Base-by-base conservation (phyloP, 148 eudicot species). In the Dysphania ambrosioides region DNA sequence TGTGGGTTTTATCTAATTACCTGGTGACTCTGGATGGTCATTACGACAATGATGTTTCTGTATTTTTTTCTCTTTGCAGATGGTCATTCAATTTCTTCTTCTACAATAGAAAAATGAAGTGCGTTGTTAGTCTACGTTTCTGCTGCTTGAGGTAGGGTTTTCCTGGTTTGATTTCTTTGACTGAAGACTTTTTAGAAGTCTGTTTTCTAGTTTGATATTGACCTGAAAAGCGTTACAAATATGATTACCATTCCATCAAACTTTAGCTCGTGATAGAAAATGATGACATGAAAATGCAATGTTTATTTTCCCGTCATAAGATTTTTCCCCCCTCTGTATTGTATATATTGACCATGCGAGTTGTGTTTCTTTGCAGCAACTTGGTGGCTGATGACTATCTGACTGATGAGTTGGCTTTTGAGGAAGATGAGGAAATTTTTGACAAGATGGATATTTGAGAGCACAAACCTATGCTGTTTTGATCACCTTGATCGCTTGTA, bases 51-150 rank as follows among this genome's bases (percentile, higher is more conserved):
- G 30, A 10, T 59, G 31, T 27, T 29, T 66, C 30, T 75, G 51
- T 38, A 34, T 71, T 60, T 38, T 24, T 65, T 47, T 26, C 65
- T 53, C 58, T 81, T 58, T 79, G 29, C 92, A 94, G 98, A 83
- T 94, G 98, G 98, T 92, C 97, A 1, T 94, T 87, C 83, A 91
- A 87, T 79, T 88, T 90, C 82, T 92, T 94, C 87, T 92, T 94
- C 92, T 94, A 94, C 80, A 94, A 91, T 75, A 85, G 93, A 76
- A 95, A 92, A 71, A 84, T 90, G 40, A 95, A 92, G 79, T 93
- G 97, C 31, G 92, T 95, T 55, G 96, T 95, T 58, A 90, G 96
- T 85, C 85, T 95, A 79, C 88, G 91, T 35, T 90, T 90, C 79
- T 87, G 91, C 86, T 92, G 97, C 71, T 72, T 90, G 77, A 95